A percentile compares a stretch with the other conserved stretches of the same genome.
phyloP scores from a whole-genome alignment of 2,329 filamentous ascomycete genomes.

The Cordyceps militaris region DNA sequence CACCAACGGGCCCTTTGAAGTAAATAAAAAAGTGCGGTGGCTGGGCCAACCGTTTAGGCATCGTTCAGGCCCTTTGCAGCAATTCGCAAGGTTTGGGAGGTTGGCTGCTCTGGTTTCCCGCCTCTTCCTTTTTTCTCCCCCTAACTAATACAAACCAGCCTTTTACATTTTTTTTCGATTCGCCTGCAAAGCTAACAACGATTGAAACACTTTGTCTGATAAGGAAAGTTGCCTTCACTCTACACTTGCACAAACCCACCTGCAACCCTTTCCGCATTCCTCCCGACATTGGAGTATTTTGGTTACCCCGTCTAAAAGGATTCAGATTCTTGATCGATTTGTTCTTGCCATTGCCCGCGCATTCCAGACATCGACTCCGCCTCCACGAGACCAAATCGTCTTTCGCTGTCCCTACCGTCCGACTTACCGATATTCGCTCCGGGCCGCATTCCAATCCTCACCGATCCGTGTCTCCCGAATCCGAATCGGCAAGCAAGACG shows the following conservation, averaged over 20 bases:
- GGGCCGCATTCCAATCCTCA: conserved; percentile 5
- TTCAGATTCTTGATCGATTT: background rate
- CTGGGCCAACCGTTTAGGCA: conserved; percentile 24
- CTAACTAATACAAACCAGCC: background rate
- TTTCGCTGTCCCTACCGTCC: background rate
- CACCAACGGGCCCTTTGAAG: conserved; percentile 20
- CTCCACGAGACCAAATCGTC: background rate
- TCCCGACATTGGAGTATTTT: background rate
- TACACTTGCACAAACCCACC: background rate
- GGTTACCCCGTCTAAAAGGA: conserved; percentile 4
- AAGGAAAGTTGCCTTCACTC: conserved; percentile 13
- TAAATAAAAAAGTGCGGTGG: conserved; percentile 26
- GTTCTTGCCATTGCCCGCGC: background rate
- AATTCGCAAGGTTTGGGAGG: conserved; percentile 8
- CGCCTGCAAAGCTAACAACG: background rate
- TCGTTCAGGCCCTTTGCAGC: background rate
- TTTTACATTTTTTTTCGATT: conserved; percentile 8
- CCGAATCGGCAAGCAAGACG: background rate
- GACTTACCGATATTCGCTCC: background rate
- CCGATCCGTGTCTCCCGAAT: background rate
- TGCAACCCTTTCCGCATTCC: background rate
- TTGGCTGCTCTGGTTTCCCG: background rate
- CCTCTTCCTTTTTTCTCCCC: background rate
- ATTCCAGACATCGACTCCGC: background rate
- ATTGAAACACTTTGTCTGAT: background rate